Percentiles rank a stretch among this genome's conserved stretches.
Conservation (phyloP, 176 grass and related monocot genomes). For the Oryza glumipatula region DNA sequence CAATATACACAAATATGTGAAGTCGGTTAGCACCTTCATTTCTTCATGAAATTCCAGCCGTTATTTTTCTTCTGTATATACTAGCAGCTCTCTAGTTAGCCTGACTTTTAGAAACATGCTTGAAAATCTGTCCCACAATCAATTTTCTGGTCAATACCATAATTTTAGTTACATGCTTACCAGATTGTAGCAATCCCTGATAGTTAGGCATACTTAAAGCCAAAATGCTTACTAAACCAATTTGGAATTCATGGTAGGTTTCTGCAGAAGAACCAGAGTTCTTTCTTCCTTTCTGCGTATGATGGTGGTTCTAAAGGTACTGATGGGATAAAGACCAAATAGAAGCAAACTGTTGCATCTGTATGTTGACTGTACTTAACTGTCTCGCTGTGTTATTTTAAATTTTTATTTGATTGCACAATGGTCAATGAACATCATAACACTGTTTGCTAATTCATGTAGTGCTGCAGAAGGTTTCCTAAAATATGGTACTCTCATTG, state of each 20-base stretch:
- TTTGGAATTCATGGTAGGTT: conserved; percentile 55
- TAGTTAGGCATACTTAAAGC: background rate
- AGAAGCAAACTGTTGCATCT: conserved; percentile 9
- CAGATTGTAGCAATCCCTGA: background rate
- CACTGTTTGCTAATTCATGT: background rate
- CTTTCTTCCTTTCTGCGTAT: conserved; percentile 68
- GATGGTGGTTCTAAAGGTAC: conserved; percentile 48
- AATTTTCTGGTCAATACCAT: background rate
- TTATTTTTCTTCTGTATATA: conserved; percentile 10
- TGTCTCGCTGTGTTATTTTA: conserved; percentile 36
- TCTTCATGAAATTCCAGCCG: background rate
- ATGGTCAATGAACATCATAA: background rate
- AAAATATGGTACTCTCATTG: no score
- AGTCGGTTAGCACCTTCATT: background rate
- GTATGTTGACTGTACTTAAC: conserved; percentile 27
- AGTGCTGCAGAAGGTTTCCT: no score
- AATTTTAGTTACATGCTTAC: background rate
- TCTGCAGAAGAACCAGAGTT: conserved; percentile 87
- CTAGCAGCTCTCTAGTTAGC: background rate
- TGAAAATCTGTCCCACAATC: background rate
- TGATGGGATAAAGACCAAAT: conserved; percentile 50
- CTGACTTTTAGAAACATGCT: background rate
- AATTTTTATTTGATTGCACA: conserved; percentile 3
- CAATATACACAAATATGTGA: background rate
- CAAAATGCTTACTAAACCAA: background rate